Evolutionary conservation across 768 basidiomycete species (phyloP), one percentile per base, ranked within the genome.

Genomic region (Boletus bicolor): DNA sequence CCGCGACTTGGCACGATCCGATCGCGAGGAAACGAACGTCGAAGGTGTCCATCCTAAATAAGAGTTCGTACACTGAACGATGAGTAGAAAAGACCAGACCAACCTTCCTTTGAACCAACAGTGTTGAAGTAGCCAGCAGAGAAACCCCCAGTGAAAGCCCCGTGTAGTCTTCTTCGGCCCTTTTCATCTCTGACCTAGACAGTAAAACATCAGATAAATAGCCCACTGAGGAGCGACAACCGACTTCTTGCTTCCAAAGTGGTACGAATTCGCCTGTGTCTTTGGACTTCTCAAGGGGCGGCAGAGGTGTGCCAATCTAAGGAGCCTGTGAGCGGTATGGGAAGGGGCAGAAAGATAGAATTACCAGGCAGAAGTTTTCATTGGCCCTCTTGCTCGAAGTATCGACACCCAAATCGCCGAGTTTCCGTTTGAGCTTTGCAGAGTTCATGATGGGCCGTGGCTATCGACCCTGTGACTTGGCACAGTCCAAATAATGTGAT

Each of bases 61-160:
- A 19, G 6, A 46, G n/a, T 36, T 24, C 1, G 21, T 5, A 52
- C 0, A 12, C 4, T 6, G 35, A 30, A 47, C 12, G 1, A 37
- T 26, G 2, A 24, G 36, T 8, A 35, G 37, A 35, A 12, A 37
- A 51, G 45, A 35, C 37, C 2, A 28, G 21, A 63, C 76, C 28
- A 54, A 86, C 95, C 95, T 82, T 98, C 95, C 71, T 96, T 93
- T 7, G 91, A 94, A 1, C 97, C 97, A 37, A 96, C 96, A 1
- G 87, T 82, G 71, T 98, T 98, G 77, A 88, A 98, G 75, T 98
- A 98, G 0, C 96, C 96, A 28, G 97, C 97, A 52, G 91, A 93
- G 79, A 93, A 99, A 11, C 97, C 97, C 24, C 97, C 97, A 0
- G 95, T 98, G 75, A 98, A 99, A 4, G 97, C 97, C 4, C 97